Conservation (phyloP, 2,329 filamentous ascomycete species). For the Diaporthe ampelina region DNA sequence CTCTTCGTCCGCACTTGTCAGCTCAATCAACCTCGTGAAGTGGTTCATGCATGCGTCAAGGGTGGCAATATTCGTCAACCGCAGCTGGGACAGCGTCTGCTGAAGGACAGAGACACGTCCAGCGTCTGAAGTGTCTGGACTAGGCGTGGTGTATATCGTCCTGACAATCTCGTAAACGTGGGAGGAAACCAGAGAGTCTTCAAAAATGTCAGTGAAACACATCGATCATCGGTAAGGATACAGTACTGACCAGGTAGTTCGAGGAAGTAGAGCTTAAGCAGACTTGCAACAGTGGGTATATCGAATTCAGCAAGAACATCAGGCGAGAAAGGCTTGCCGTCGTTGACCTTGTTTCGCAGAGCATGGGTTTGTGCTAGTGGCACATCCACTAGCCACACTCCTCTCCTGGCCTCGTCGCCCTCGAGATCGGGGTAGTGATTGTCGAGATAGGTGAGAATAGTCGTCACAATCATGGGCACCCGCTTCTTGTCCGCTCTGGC, state of each 20-base stretch:
- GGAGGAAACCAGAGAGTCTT: conserved; percentile 97
- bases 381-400: conserved; percentile 95
- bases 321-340: conserved; percentile 82
- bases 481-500: conserved; percentile 95
- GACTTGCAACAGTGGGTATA: conserved; percentile 91
- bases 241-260: conserved; percentile 87
- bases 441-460: conserved; percentile 93
- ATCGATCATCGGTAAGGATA: background rate
- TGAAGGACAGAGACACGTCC: conserved; percentile 92
- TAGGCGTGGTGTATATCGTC: conserved; percentile 90
- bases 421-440: conserved; percentile 98
- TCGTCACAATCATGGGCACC: conserved; percentile 92
- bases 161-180: conserved; percentile 99
- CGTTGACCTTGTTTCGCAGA: conserved; percentile 86
- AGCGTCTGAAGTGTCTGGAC: conserved; percentile 71
- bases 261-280: conserved; percentile 93
- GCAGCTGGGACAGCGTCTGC: conserved; percentile 93
- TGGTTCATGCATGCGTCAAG: conserved; percentile 98
- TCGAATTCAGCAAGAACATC: conserved; percentile 90
- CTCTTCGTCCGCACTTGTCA: conserved; percentile 93
- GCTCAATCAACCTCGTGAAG: conserved; percentile 94
- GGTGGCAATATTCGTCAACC: conserved; percentile 98
- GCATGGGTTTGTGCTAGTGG: conserved; percentile 88
- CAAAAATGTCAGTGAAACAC: conserved; percentile 46
- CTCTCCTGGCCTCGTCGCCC: conserved; percentile 91